Conservation (phyloP, 2,329 filamentous ascomycete species). For the Xylaria digitata region DNA sequence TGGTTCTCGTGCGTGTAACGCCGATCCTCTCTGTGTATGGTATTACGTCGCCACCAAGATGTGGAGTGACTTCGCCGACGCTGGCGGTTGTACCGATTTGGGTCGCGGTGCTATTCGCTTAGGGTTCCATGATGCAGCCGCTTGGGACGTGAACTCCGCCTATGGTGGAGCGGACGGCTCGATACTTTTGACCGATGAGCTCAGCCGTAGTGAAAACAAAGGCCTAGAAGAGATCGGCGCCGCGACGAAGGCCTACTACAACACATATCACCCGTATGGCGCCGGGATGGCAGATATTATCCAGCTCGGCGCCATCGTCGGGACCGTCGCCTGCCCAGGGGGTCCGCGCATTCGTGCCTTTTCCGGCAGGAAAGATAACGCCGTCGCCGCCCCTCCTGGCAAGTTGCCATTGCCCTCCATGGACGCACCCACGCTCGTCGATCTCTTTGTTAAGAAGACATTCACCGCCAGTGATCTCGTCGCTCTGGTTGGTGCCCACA, state of each 20-base stretch:
- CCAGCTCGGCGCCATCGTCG: slow-evolving; percentile 61
- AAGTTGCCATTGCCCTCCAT: slow-evolving; percentile 58
- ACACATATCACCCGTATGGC: slow-evolving; percentile 52
- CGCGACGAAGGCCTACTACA: slow-evolving; percentile 53
- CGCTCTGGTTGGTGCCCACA: slow-evolving; percentile 66
- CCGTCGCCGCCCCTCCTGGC: slow-evolving; percentile 54
- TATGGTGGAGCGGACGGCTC: slow-evolving; percentile 61
- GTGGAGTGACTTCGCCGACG: slow-evolving; percentile 49
- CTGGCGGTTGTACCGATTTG: slow-evolving; percentile 52
- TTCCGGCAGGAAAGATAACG: slow-evolving; percentile 60
- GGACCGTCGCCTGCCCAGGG: slow-evolving; percentile 62
- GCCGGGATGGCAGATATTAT: slow-evolving; percentile 66
- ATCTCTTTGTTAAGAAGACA: slow-evolving; percentile 62
- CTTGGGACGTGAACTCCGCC: slow-evolving; percentile 53
- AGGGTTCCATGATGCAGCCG: slow-evolving; percentile 61
- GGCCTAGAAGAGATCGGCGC: slow-evolving; percentile 57
- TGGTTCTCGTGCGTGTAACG: slow-evolving; percentile 42
- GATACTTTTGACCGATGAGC: slow-evolving; percentile 57
- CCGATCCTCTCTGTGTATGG: slow-evolving; percentile 56
- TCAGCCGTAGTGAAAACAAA: slow-evolving; percentile 56
- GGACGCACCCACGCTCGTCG: slow-evolving; percentile 56
- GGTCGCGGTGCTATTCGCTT: slow-evolving; percentile 59
- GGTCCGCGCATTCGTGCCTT: slow-evolving; percentile 63
- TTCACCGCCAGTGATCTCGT: slow-evolving; percentile 62
- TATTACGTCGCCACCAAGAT: slow-evolving; percentile 54